Conservation (phyloP, 2,329 filamentous ascomycete genomes). For the Laburnicola sp. region DNA sequence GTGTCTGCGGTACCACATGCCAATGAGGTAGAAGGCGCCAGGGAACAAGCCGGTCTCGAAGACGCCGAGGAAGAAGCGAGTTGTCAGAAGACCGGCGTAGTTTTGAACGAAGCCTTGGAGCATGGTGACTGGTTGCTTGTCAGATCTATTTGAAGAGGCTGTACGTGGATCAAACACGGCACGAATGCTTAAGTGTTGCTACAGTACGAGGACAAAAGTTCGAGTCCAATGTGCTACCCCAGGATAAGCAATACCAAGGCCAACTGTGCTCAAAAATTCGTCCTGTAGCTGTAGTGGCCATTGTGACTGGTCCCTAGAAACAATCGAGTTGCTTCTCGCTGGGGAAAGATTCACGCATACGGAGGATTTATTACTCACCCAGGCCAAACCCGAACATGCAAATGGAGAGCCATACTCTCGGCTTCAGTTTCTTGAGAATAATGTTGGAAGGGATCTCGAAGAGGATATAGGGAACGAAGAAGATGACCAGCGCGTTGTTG, state of each 20-base stretch:
- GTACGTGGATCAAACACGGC: not conserved
- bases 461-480: constrained; percentile 58
- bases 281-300: not conserved
- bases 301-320: not conserved
- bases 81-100: constrained; percentile 75
- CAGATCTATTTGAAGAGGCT: not conserved
- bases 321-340: not conserved
- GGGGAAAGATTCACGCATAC: constrained; percentile 11
- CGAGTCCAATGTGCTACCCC: too few relatives aligned
- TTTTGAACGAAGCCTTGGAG: constrained; percentile 77
- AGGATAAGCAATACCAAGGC: too few relatives aligned
- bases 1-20: constrained; percentile 85
- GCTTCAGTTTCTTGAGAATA: constrained; percentile 56
- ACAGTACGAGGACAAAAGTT: too few relatives aligned
- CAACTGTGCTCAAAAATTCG: too few relatives aligned
- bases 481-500: constrained; percentile 57
- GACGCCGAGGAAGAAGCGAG: constrained; percentile 78
- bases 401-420: constrained; percentile 62
- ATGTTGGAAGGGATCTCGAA: constrained; percentile 59
- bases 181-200: too few relatives aligned
- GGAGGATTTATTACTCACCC: too few relatives aligned
- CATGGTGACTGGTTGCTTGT: constrained; percentile 57
- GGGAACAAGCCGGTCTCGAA: constrained; percentile 60
- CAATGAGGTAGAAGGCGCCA: constrained; percentile 66
- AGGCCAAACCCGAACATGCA: constrained; percentile 88